Conservation (phyloP, 495 filamentous ascomycete species). For the Penicilliopsis zonata region DNA sequence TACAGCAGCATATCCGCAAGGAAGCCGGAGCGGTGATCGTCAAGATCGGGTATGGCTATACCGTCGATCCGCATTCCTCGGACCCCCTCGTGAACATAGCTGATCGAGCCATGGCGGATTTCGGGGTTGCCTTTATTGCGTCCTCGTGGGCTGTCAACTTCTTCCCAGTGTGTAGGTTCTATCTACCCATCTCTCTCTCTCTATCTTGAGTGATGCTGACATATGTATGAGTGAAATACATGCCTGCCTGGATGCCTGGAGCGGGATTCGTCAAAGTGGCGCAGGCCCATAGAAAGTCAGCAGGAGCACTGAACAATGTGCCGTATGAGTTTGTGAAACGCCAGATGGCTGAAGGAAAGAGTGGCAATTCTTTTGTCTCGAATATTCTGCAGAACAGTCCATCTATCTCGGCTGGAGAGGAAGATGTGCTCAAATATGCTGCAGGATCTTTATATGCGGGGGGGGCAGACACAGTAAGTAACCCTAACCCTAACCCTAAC, state of each 20-base stretch:
- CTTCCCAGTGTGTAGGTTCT: constrained; percentile 9
- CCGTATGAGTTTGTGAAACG: constrained; percentile 28
- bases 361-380: constrained; percentile 21
- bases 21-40: constrained; percentile 23
- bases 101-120: constrained; percentile 19
- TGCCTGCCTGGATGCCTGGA: background rate
- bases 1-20: background rate
- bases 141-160: constrained; percentile 25
- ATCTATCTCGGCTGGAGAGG: constrained; percentile 9
- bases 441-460: constrained; percentile 36
- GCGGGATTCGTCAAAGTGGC: background rate
- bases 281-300: background rate
- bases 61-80: constrained; percentile 12
- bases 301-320: constrained; percentile 6
- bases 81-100: constrained; percentile 25
- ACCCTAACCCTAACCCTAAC: too few species aligned
- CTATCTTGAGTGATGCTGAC: too few species aligned
- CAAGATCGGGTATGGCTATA: constrained; percentile 30
- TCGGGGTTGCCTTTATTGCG: constrained; percentile 19
- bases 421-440: constrained; percentile 20
- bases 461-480: constrained; percentile 47
- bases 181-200: too few species aligned
- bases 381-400: constrained; percentile 10
- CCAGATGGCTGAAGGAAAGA: constrained; percentile 17
- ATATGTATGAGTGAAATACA: too few species aligned